These are phyloP conservation scores for Leishmania aethiopica DNA, from an alignment of 208 protist species.

Conservation along the genomic window DNA sequence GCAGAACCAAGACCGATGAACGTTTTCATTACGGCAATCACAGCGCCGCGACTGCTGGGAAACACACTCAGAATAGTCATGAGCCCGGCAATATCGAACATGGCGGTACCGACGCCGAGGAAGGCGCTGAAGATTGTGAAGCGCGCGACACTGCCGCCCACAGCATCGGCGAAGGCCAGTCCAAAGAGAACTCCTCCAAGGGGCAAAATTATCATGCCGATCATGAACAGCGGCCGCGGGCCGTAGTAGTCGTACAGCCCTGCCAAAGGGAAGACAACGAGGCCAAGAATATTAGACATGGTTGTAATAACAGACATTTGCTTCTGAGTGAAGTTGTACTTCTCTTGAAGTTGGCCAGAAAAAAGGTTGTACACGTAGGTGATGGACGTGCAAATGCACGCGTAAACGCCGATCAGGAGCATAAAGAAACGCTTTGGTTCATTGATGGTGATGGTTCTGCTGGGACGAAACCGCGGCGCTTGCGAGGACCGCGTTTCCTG, in stretches of 20 bases:
- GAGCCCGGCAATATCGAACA: conserved; percentile 73
- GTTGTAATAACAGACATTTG: conserved; percentile 81
- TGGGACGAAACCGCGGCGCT: conserved; percentile 15
- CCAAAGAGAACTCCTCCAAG: conserved; percentile 56
- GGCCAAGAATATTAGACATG: conserved; percentile 42
- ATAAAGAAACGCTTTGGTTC: conserved; percentile 72
- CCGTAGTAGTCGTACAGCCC: conserved; percentile 79
- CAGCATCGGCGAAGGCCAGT: conserved; percentile 56
- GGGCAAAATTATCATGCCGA: conserved; percentile 52
- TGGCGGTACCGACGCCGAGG: conserved; percentile 44
- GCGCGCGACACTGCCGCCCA: conserved; percentile 50
- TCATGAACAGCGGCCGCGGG: conserved; percentile 64
- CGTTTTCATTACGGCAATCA: conserved; percentile 87
- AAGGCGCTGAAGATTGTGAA: conserved; percentile 63
- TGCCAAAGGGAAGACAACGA: conserved; percentile 62
- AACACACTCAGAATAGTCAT: conserved; percentile 87
- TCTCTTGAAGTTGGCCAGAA: conserved; percentile 65
- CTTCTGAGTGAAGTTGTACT: conserved; percentile 74
- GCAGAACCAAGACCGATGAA: conserved; percentile 87
- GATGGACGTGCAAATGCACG: conserved; percentile 67
- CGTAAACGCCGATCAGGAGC: conserved; percentile 57
- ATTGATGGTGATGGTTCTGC: conserved; percentile 31
- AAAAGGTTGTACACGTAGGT: conserved; percentile 81
- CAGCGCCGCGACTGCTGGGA: conserved; percentile 73
- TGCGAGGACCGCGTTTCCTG: conserved; percentile 24